Base-by-base conservation (phyloP, 805 yeast genomes). In the Sungouiozyma intestinalis region DNA sequence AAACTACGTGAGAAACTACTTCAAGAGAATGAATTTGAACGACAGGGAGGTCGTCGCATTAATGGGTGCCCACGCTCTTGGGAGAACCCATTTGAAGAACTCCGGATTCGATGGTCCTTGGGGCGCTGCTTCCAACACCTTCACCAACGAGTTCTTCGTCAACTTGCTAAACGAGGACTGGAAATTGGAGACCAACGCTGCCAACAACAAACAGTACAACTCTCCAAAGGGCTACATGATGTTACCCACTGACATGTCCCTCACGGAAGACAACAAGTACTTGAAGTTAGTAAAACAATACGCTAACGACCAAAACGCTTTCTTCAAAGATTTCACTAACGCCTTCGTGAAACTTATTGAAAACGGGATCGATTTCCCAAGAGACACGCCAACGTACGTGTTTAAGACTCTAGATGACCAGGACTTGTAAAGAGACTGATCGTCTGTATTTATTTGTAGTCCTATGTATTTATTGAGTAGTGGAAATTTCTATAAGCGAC, bases 91-190 rank as follows among this genome's bases (percentile, higher is more conserved):
- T 59, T 68, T 75, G 44, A 55, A 49, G 38, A 74, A 78, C 46
- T 75, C 86, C 17, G 94, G 94, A 2, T 86, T 71, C 66, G 92
- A 83, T 49, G 94, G 95, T 13, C 87, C 90, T 47, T 85, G 95
- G 95, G 88, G 90, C 33, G 81, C 81, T 42, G 75, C 82, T 33
- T 85, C 92, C 42, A 83, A 81, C 24, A 62, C 68, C 48, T 81
- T 86, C 59, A 70, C 79, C 40, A 86, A 85, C 65, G 85, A 84
- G 35, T 85, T 83, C 60, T 85, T 64, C 65, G 68, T 72, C 43
- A 56, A 70, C 33, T 65, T 84, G 57, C 49, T 77, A 35, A 67
- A 74, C 40, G 80, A 77, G 50, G 64, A 69, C 41, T 69, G 77
- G 79, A 66, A 61, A 41, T 56, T 67, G 67, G 68, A 75, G 57